Base-by-base conservation (phyloP, 345 rosid species). In the Arabis hirsuta region DNA sequence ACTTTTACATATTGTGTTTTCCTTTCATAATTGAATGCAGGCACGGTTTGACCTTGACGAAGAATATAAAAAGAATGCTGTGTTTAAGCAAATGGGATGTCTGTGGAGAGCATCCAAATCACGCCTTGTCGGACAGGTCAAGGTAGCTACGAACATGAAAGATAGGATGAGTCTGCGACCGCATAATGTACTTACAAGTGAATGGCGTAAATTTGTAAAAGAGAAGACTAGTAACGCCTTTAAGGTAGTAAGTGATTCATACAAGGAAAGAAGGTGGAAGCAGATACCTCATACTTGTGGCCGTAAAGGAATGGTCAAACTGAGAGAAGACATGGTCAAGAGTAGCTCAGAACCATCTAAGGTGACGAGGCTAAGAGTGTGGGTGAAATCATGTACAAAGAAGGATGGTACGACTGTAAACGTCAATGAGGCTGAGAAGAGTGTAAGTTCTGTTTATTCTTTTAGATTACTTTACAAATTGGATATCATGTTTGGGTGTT, bases 261-360 rank as follows among this genome's bases (percentile, higher is more conserved):
- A 34, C 7, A 64, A 16, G 5, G 4, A 10, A 7, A 62, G 29
- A 38, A 64, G 34, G 3, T 0, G 19, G 0, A 20, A 19, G 46
- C 32, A 50, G 5, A 64, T 64, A 0, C 56, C 69, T 47, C 45
- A 64, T 4, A 47, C 45, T 4, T 20, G 31, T 0, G 45, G 45
- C 0, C 42, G 27, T 14, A 62, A 62, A 62, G 42, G 41, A 45
- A 62, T 45, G 41, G 54, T 62, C 1, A 45, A 54, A 62, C 5
- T 27, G n/a, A 9, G 3, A 44, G 53, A 62, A 44, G 42, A 44
- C 0, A 0, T 62, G 7, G 22, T 19, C 1, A 5, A 47, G 20
- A 7, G 0, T 16, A 32, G 31, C 32, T 0, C 14, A 41, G 12
- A 32, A 1, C 56, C 55, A 63, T 46, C 45, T 3, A 0, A 19